Conservation (phyloP, 2,329 filamentous ascomycete species). For the Pyrenophora teres region DNA sequence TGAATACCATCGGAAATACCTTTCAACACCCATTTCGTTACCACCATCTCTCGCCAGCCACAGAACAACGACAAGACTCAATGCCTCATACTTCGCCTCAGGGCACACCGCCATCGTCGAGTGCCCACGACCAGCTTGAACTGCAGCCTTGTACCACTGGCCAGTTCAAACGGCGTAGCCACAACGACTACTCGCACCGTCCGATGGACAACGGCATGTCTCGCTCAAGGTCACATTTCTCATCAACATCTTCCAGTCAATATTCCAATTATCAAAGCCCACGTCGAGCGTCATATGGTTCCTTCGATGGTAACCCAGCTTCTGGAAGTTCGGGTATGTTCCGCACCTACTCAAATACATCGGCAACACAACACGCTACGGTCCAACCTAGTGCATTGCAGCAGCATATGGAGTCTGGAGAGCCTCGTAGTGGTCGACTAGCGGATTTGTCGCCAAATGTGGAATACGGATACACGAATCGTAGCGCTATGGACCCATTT, state of each 20-base stretch:
- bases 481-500: not conserved
- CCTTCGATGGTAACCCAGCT: not conserved
- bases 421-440: not conserved
- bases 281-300: constrained; percentile 1
- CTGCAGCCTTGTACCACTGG: constrained; percentile 23
- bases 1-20: constrained; percentile 4
- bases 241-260: constrained; percentile 10
- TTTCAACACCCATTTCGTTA: constrained; percentile 14
- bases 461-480: not conserved
- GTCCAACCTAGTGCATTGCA: not conserved
- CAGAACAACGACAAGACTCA: constrained; percentile 18
- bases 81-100: constrained; percentile 17
- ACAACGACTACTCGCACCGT: constrained; percentile 1
- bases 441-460: not conserved
- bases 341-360: constrained; percentile 11
- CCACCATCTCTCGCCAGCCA: constrained; percentile 13
- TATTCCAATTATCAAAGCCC: not conserved
- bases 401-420: not conserved
- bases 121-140: constrained; percentile 20
- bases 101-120: not conserved
- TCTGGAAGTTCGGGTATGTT: constrained; percentile 5
- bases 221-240: constrained; percentile 20
- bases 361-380: not conserved
- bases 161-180: constrained; percentile 3
- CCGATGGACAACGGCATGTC: constrained; percentile 13